Percentiles rank a stretch among this genome's conserved stretches.
Evolutionary conservation across 352 stramenopile species (phyloP).

Genomic region (Hyaloperonospora brassicae): DNA sequence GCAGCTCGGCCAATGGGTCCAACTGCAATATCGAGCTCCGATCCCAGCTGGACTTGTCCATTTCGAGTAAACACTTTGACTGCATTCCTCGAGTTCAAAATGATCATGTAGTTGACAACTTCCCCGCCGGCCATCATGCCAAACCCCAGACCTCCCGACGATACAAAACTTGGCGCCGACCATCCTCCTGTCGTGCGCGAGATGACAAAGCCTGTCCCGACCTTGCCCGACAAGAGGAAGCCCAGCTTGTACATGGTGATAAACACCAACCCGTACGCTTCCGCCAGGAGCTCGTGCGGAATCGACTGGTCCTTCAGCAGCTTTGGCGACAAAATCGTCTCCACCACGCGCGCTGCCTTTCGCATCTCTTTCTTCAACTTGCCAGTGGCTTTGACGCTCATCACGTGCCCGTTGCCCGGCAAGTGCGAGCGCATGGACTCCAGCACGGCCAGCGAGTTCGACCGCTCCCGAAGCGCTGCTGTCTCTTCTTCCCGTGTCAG

Average conservation of each 20-base stretch:
- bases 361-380: constrained; percentile 64
- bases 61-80: constrained; percentile 79
- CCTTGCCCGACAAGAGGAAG: constrained; percentile 72
- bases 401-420: constrained; percentile 31
- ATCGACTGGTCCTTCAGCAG: constrained; percentile 80
- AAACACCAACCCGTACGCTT: constrained; percentile 72
- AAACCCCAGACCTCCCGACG: constrained; percentile 62
- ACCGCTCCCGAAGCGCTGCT: constrained; percentile 44
- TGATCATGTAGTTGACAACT: constrained; percentile 77
- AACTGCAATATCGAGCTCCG: constrained; percentile 61
- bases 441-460: constrained; percentile 44
- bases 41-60: constrained; percentile 66
- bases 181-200: constrained; percentile 60
- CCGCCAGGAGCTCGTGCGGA: constrained; percentile 56
- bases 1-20: constrained; percentile 62
- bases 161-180: constrained; percentile 68
- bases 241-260: constrained; percentile 78
- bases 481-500: constrained; percentile 18
- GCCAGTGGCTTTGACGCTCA: constrained; percentile 43
- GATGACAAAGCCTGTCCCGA: constrained; percentile 72
- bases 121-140: constrained; percentile 81
- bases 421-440: constrained; percentile 25
- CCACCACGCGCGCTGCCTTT: constrained; percentile 53
- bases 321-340: constrained; percentile 64
- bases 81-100: constrained; percentile 59